Conservation (phyloP, 2,329 filamentous ascomycete species). For the Trichoderma asperellum region DNA sequence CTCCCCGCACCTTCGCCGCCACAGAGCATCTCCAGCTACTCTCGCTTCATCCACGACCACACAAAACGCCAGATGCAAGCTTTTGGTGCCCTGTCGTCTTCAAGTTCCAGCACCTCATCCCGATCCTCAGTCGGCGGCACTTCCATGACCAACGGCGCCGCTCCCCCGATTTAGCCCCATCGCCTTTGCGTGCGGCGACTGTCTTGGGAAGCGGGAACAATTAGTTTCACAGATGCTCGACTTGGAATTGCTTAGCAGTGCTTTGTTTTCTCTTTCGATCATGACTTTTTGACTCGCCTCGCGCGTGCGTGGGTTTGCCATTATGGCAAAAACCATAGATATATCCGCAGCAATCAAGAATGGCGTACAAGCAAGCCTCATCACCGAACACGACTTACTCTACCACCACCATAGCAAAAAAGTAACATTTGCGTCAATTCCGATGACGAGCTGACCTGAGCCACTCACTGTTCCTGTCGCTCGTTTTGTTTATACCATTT, state of each 20-base stretch:
- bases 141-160: slow-evolving; percentile 39
- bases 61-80: slow-evolving; percentile 69
- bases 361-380: not conserved
- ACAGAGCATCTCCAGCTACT: slow-evolving; percentile 59
- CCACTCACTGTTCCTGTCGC: not conserved
- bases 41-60: slow-evolving; percentile 65
- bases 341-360: not conserved
- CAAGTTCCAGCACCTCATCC: slow-evolving; percentile 31
- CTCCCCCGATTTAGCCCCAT: slow-evolving; percentile 17
- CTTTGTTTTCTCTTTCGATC: not conserved
- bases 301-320: not conserved
- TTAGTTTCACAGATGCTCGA: not conserved
- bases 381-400: not conserved
- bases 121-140: slow-evolving; percentile 29
- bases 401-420: not conserved
- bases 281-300: not conserved
- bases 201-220: not conserved
- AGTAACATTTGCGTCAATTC: not conserved
- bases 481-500: slow-evolving; percentile 2
- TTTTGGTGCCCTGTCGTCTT: slow-evolving; percentile 40
- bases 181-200: not conserved
- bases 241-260: not conserved
- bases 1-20: slow-evolving; percentile 46
- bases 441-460: slow-evolving; percentile 9
- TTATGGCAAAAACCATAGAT: not conserved